phyloP scores from a whole-genome alignment of 306 rosid genomes.

The Pterocarpus macrocarpus region DNA sequence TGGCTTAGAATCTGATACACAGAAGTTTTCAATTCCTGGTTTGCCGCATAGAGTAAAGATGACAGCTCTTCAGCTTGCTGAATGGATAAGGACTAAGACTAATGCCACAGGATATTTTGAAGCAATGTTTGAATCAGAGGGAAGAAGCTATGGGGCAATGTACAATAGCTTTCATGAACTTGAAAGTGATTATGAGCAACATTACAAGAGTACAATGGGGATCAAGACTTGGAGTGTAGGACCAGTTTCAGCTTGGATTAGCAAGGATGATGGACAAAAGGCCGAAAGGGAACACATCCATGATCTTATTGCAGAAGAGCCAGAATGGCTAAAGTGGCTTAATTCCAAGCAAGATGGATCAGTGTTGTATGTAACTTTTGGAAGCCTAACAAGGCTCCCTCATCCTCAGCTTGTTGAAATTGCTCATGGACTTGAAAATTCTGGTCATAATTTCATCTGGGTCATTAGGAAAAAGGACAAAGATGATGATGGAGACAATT shows the following conservation, averaged over 20 bases:
- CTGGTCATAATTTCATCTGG: constrained; percentile 41
- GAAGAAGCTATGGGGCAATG: constrained; percentile 45
- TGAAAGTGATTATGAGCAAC: constrained; percentile 46
- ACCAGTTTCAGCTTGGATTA: constrained; percentile 46
- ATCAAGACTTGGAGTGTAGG: constrained; percentile 49
- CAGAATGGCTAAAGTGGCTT: constrained; percentile 47
- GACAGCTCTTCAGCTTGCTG: constrained; percentile 39
- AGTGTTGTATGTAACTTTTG: constrained; percentile 44
- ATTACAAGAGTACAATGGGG: constrained; percentile 20
- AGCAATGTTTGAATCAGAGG: constrained; percentile 30
- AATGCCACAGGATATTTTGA: background rate
- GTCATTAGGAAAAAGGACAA: constrained; percentile 9
- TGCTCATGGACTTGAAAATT: constrained; percentile 43
- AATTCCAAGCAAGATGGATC: constrained; percentile 35
- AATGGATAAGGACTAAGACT: background rate
- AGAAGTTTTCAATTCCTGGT: constrained; percentile 41
- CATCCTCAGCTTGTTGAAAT: constrained; percentile 40
- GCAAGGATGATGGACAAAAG: constrained; percentile 8
- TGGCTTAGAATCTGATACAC: constrained; percentile 25
- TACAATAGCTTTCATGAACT: constrained; percentile 49
- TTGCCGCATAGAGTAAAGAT: constrained; percentile 40
- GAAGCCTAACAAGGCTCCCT: constrained; percentile 34
- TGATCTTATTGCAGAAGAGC: background rate
- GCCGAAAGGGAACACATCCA: constrained; percentile 7
- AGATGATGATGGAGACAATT: background rate